Conservation (phyloP, 2,329 filamentous ascomycete species). For the Aureobasidium sp. region DNA sequence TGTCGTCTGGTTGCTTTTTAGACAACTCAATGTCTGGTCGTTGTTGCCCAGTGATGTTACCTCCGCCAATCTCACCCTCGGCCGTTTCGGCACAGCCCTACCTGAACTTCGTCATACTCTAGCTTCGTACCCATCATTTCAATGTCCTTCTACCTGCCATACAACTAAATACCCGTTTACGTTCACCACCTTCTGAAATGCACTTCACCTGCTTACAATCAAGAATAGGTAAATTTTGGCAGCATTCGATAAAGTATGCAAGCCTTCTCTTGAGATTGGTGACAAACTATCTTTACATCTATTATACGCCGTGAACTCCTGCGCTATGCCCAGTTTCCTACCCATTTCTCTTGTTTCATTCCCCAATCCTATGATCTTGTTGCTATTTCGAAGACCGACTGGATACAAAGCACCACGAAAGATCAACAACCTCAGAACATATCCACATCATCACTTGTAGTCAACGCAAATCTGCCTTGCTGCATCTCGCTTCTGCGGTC, state of each 20-base stretch:
- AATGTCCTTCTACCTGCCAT: not conserved
- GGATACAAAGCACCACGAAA: not conserved
- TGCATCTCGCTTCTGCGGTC: constrained; percentile 83
- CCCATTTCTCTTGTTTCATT: not conserved
- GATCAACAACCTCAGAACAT: not conserved
- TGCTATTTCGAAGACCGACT: not conserved
- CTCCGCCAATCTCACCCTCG: constrained; percentile 10
- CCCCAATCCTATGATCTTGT: not conserved
- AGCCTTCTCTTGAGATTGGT: not conserved
- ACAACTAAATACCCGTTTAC: not conserved
- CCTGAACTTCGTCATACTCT: not conserved
- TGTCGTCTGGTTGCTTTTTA: not conserved
- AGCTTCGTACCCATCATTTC: not conserved
- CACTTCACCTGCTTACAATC: not conserved
- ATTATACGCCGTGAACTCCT: constrained; percentile 6
- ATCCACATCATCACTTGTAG: constrained; percentile 30
- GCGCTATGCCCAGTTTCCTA: constrained; percentile 11
- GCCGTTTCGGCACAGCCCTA: constrained; percentile 1
- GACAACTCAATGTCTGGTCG: not conserved
- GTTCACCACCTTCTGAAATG: not conserved
- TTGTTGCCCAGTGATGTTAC: constrained; percentile 8
- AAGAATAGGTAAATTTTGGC: too few relatives aligned
- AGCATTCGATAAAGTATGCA: not conserved
- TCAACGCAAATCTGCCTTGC: constrained; percentile 81
- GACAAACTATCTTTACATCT: not conserved